Evolutionary conservation across 2,329 filamentous ascomycete genomes (phyloP).

Genomic region (Stachybotrys echinatus): DNA sequence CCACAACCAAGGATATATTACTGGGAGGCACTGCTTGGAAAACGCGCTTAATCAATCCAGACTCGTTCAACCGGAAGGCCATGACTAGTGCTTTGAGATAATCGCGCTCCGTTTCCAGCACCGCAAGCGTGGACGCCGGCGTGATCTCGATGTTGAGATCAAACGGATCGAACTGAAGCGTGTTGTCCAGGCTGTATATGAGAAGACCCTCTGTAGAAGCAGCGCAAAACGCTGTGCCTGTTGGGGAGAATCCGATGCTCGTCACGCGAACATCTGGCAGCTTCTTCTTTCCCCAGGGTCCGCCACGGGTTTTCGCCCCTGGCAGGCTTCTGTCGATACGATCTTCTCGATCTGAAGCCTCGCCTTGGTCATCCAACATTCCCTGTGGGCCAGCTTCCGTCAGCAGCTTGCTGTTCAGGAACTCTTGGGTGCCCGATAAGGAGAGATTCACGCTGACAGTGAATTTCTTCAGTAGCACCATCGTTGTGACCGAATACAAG

Average conservation of each 20-base stretch:
- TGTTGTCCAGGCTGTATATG: constrained; percentile 84
- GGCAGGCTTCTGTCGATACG: constrained; percentile 75
- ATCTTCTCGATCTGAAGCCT: constrained; percentile 84
- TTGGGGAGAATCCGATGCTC: constrained; percentile 80
- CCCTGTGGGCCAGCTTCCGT: constrained; percentile 84
- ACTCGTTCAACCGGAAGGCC: constrained; percentile 93
- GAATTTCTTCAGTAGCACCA: constrained; percentile 88
- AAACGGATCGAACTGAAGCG: constrained; percentile 87
- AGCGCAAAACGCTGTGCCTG: constrained; percentile 86
- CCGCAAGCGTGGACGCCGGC: constrained; percentile 71
- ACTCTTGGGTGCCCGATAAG: constrained; percentile 92
- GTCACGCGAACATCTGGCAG: constrained; percentile 80
- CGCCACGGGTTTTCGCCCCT: constrained; percentile 76
- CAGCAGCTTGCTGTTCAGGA: constrained; percentile 85
- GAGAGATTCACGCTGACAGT: constrained; percentile 96
- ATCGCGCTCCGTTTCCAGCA: constrained; percentile 63
- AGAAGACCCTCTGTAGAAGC: constrained; percentile 91
- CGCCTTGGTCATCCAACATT: constrained; percentile 82
- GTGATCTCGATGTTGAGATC: constrained; percentile 94
- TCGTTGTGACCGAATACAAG: constrained; percentile 89
- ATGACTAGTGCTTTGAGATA: constrained; percentile 92
- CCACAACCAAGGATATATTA: constrained; percentile 73
- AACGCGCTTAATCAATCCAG: constrained; percentile 72
- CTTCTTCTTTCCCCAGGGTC: constrained; percentile 72
- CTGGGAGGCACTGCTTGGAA: constrained; percentile 76